Evolutionary conservation across 768 basidiomycete genomes (phyloP).

Genomic region (Rhizopogon vinicolor): DNA sequence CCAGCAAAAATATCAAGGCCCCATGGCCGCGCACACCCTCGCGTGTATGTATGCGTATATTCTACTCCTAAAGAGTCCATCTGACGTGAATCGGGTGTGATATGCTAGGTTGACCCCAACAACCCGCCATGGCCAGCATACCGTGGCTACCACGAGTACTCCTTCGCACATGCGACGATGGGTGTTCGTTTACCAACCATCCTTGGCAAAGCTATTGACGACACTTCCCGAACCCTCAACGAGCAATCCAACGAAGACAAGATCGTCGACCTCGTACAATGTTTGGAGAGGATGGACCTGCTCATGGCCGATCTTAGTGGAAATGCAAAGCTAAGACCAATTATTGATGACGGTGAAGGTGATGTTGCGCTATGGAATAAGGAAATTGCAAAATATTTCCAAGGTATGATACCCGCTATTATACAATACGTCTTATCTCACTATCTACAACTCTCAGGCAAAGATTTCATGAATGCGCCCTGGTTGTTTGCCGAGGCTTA

Average conservation of each 20-base stretch:
- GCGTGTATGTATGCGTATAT: constrained; percentile 36
- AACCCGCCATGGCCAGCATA: constrained; percentile 82
- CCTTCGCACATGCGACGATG: constrained; percentile 91
- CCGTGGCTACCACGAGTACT: constrained; percentile 78
- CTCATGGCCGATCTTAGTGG: constrained; percentile 85
- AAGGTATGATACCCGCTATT: constrained; percentile 39
- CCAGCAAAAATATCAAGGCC: constrained; percentile 68
- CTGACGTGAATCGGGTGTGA: neutral
- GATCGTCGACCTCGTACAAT: constrained; percentile 78
- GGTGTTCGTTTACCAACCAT: constrained; percentile 94
- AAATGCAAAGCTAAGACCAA: constrained; percentile 80
- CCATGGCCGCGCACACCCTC: constrained; percentile 75
- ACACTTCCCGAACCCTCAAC: constrained; percentile 84
- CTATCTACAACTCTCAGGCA: constrained; percentile 40
- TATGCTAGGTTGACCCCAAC: constrained; percentile 67
- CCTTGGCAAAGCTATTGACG: constrained; percentile 92
- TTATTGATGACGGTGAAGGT: constrained; percentile 86
- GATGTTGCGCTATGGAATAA: constrained; percentile 97
- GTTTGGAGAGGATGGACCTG: constrained; percentile 85
- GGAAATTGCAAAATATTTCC: constrained; percentile 91
- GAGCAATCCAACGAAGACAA: constrained; percentile 78
- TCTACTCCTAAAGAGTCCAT: neutral
- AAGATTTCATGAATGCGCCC: constrained; percentile 93
- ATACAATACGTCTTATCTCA: neutral
- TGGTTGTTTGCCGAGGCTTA: constrained; percentile 97